A percentile compares a stretch with the other conserved stretches of the same genome.
phyloP scores from a whole-genome alignment of 2,329 filamentous ascomycete genomes.

The Paraconiothyrium sp. region DNA sequence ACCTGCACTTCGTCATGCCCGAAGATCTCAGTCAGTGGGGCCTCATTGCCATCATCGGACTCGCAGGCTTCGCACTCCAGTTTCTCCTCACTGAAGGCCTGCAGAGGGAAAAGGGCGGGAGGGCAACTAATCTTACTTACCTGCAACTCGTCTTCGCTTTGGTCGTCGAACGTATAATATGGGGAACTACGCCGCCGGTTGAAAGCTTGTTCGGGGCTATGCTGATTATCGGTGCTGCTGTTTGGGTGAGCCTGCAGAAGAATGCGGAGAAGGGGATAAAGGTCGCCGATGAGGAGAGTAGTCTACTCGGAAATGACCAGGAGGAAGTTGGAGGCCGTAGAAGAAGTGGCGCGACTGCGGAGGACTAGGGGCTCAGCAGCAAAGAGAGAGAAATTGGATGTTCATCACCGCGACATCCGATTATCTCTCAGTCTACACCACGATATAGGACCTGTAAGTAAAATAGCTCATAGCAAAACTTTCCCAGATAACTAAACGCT shows the following conservation, averaged over 20 bases:
- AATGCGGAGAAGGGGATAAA: constrained; percentile 21
- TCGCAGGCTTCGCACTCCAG: constrained; percentile 81
- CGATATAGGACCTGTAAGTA: background rate
- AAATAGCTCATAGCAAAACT: background rate
- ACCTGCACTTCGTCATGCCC: constrained; percentile 65
- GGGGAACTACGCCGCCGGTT: constrained; percentile 41
- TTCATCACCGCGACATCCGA: background rate
- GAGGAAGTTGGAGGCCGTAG: background rate
- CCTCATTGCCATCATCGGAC: constrained; percentile 72
- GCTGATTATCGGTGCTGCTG: constrained; percentile 37
- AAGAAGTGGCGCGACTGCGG: constrained; percentile 4
- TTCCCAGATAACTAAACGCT: background rate
- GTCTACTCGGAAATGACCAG: constrained; percentile 25
- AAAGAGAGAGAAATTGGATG: background rate
- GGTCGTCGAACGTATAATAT: constrained; percentile 68
- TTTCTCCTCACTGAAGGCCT: constrained; percentile 80
- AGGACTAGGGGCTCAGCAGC: background rate
- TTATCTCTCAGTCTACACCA: background rate
- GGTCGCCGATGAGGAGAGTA: constrained; percentile 33
- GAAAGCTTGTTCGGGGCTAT: constrained; percentile 36
- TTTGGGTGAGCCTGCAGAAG: constrained; percentile 40
- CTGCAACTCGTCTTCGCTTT: constrained; percentile 73
- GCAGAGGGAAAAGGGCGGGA: constrained; percentile 69
- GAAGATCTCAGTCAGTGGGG: constrained; percentile 66
- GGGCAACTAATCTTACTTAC: constrained; percentile 71